Evolutionary conservation across 352 stramenopile genomes (phyloP), one percentile per base, ranked within the genome.

Genomic region (Pythium graminicola): DNA sequence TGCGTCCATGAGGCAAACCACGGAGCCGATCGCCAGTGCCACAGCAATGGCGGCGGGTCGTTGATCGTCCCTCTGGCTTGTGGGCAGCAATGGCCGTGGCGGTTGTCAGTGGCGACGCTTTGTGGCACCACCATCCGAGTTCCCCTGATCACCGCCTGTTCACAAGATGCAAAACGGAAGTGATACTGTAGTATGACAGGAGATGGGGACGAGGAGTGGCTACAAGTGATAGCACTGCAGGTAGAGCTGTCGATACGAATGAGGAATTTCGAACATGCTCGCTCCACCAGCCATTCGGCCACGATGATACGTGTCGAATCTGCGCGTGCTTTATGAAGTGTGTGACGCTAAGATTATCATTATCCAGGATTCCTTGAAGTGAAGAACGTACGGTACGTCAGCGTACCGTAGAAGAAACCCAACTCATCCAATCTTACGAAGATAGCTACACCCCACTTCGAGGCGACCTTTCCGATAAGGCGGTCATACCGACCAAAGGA

Each of bases 291-390:
- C 41, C 39, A 46, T 29, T 46, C 22, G 39, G 39, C 39, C 39
- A 46, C n/a, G n/a, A n/a, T n/a, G n/a, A n/a, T n/a, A n/a, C 20
- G 11, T 46, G 39, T 46, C 39, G 39, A 46, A 46, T 46, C 39
- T 46, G 14, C n/a, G 13, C 32, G 32, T n/a, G n/a, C n/a, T n/a
- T n/a, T n/a, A n/a, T n/a, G n/a, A n/a, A n/a, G n/a, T n/a, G n/a
- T n/a, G n/a, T n/a, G n/a, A n/a, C n/a, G n/a, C n/a, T n/a, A n/a
- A n/a, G n/a, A n/a, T n/a, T n/a, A n/a, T n/a, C n/a, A n/a, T n/a
- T n/a, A n/a, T n/a, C n/a, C n/a, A n/a, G n/a, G n/a, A n/a, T n/a
- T n/a, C n/a, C n/a, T 44, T 28, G 39, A 46, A 46, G 39, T 28
- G 16, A 19, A 27, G 41, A 48, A 48, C 20, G 23, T 48, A 48